These are phyloP conservation scores for Cladosporium austrohemisphaericum DNA, from an alignment of 2,329 filamentous ascomycete genomes.

Conservation along the genomic window DNA sequence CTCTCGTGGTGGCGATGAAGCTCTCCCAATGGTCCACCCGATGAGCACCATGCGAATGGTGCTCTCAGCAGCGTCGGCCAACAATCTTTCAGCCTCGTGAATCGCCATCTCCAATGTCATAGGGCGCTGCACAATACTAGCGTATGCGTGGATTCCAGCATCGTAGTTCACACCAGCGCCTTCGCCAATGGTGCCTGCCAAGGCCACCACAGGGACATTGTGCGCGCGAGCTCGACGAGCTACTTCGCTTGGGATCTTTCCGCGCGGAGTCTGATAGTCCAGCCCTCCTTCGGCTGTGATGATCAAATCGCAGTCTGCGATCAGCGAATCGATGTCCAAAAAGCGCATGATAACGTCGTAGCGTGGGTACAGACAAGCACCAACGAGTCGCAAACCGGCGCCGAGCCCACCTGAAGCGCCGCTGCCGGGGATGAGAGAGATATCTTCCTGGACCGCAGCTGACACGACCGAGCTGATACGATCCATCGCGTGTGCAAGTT, in stretches of 20 bases:
- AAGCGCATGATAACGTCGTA: slow-evolving; percentile 52
- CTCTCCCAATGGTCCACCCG: slow-evolving; percentile 26
- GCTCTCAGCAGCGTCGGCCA: slow-evolving; percentile 37
- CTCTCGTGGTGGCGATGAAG: neutral
- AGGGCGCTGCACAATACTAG: slow-evolving; percentile 35
- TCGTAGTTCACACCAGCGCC: slow-evolving; percentile 35
- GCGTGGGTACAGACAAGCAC: slow-evolving; percentile 45
- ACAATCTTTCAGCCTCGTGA: slow-evolving; percentile 32
- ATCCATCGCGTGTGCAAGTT: slow-evolving; percentile 44
- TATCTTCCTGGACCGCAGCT: slow-evolving; percentile 34
- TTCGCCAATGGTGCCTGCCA: slow-evolving; percentile 41
- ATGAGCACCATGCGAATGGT: slow-evolving; percentile 38
- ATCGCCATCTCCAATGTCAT: slow-evolving; percentile 35
- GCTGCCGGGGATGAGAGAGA: slow-evolving; percentile 43
- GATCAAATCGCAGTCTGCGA: slow-evolving; percentile 49
- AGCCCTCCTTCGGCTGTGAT: slow-evolving; percentile 53
- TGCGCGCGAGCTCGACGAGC: slow-evolving; percentile 46
- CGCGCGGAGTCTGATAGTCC: slow-evolving; percentile 50
- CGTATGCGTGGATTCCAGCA: slow-evolving; percentile 36
- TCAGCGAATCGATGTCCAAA: slow-evolving; percentile 45
- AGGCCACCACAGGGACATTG: slow-evolving; percentile 46
- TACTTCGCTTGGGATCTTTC: slow-evolving; percentile 54
- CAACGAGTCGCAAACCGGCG: slow-evolving; percentile 48
- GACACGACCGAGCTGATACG: slow-evolving; percentile 38
- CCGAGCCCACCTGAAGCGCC: slow-evolving; percentile 53